Evolutionary conservation across 2,329 filamentous ascomycete species (phyloP).

Genomic region (Eurotiales sp.): DNA sequence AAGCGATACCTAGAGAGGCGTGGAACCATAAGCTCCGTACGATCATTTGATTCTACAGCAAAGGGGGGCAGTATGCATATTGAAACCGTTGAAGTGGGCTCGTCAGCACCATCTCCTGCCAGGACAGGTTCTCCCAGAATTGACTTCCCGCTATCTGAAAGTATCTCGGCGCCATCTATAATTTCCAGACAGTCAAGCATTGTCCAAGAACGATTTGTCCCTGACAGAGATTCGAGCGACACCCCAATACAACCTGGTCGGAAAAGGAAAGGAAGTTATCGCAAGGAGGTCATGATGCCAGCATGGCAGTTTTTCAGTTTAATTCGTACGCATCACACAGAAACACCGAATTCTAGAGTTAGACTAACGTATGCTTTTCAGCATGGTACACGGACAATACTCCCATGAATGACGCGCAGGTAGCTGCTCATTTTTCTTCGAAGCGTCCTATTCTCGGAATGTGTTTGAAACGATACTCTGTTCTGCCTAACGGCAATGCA

Average conservation of each 20-base stretch:
- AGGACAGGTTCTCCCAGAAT: conserved; percentile 21
- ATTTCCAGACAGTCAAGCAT: conserved; percentile 38
- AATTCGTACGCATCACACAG: conserved; percentile 62
- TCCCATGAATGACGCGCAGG: conserved; percentile 67
- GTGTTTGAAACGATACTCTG: conserved; percentile 84
- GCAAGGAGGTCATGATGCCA: conserved; percentile 87
- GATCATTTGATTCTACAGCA: conserved; percentile 32
- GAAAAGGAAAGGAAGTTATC: conserved; percentile 39
- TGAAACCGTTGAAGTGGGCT: conserved; percentile 41
- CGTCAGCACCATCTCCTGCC: conserved; percentile 32
- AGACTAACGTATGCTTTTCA: conserved; percentile 32
- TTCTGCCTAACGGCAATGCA: conserved; percentile 65
- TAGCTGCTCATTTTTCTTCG: conserved; percentile 81
- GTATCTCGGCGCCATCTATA: conserved; percentile 22
- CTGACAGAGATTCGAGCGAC: conserved; percentile 41
- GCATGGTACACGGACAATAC: conserved; percentile 79
- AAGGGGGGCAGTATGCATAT: conserved; percentile 39
- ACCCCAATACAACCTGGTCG: conserved; percentile 20
- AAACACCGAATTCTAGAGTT: not conserved
- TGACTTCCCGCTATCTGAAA: conserved; percentile 26
- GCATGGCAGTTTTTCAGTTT: conserved; percentile 97
- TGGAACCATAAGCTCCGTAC: conserved; percentile 51
- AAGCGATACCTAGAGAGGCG: conserved; percentile 66
- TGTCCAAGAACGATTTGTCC: conserved; percentile 42
- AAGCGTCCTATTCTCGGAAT: conserved; percentile 84